Percentiles rank a stretch among this genome's conserved stretches.
phyloP scores from a whole-genome alignment of 2,329 filamentous ascomycete genomes.

The Trichoderma cornu-damae region DNA sequence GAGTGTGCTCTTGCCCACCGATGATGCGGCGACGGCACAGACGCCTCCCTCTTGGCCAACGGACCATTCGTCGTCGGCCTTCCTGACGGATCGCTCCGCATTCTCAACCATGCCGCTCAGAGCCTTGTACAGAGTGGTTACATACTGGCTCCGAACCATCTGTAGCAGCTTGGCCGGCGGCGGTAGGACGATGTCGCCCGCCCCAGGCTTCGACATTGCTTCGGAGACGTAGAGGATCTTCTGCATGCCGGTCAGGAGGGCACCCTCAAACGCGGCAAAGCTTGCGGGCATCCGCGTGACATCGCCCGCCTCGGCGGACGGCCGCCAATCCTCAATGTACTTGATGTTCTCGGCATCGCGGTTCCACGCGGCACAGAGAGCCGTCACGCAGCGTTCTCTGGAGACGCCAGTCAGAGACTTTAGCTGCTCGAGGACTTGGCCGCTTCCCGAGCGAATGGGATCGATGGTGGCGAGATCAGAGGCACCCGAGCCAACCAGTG shows the following conservation, averaged over 20 bases:
- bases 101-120: conserved; percentile 96
- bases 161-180: conserved; percentile 83
- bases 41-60: conserved; percentile 41
- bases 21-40: conserved; percentile 32
- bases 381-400: conserved; percentile 78
- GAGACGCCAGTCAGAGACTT: conserved; percentile 69
- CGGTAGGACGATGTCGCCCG: conserved; percentile 73
- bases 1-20: conserved; percentile 43
- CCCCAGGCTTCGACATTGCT: conserved; percentile 67
- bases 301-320: conserved; percentile 73
- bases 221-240: conserved; percentile 93
- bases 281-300: conserved; percentile 85
- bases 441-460: conserved; percentile 55
- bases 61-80: conserved; percentile 58
- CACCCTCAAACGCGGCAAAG: conserved; percentile 80
- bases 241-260: conserved; percentile 80
- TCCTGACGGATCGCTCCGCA: conserved; percentile 69
- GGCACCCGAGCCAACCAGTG: conserved; percentile 78
- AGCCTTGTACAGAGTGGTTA: conserved; percentile 88
- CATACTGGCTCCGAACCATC: conserved; percentile 87
- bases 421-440: conserved; percentile 63
- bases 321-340: conserved; percentile 87
- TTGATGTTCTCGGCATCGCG: conserved; percentile 90
- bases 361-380: conserved; percentile 87
- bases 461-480: conserved; percentile 76